These are phyloP conservation scores for Hydnomerulius pinastri DNA, from an alignment of 768 basidiomycete genomes.

Conservation along the genomic window DNA sequence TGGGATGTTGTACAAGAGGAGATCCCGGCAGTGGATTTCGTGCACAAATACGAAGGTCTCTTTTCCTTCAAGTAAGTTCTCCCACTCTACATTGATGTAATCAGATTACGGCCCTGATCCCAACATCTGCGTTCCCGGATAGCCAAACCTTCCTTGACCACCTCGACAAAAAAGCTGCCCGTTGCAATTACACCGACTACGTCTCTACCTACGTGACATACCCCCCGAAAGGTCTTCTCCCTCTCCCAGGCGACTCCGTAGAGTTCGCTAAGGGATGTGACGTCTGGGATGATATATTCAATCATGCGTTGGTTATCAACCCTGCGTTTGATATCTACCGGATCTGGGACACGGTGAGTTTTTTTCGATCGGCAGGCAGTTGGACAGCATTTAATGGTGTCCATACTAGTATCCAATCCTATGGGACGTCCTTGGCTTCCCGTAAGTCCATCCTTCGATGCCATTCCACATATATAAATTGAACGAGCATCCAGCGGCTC, in stretches of 20 bases:
- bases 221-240: slow-evolving; percentile 67
- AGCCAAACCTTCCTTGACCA: slow-evolving; percentile 64
- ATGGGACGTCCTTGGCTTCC: slow-evolving; percentile 85
- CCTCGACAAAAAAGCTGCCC: slow-evolving; percentile 51
- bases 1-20: slow-evolving; percentile 66
- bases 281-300: slow-evolving; percentile 65
- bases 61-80: slow-evolving; percentile 77
- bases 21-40: slow-evolving; percentile 74
- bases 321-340: slow-evolving; percentile 80
- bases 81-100: too few relatives aligned
- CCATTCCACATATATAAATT: background rate
- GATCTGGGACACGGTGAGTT: slow-evolving; percentile 65
- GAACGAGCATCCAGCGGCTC: slow-evolving; percentile 44
- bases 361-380: too few relatives aligned
- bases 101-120: too few relatives aligned
- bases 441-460: slow-evolving; percentile 40
- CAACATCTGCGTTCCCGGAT: too few relatives aligned
- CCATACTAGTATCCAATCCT: slow-evolving; percentile 53
- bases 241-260: slow-evolving; percentile 62
- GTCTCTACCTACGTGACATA: slow-evolving; percentile 61
- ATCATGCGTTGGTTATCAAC: slow-evolving; percentile 61
- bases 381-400: background rate
- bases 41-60: slow-evolving; percentile 68
- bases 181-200: slow-evolving; percentile 69
- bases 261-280: slow-evolving; percentile 56